These are phyloP conservation scores for Pseudohalonectria lignicola DNA, from an alignment of 2,329 filamentous ascomycete genomes.

Conservation along the genomic window DNA sequence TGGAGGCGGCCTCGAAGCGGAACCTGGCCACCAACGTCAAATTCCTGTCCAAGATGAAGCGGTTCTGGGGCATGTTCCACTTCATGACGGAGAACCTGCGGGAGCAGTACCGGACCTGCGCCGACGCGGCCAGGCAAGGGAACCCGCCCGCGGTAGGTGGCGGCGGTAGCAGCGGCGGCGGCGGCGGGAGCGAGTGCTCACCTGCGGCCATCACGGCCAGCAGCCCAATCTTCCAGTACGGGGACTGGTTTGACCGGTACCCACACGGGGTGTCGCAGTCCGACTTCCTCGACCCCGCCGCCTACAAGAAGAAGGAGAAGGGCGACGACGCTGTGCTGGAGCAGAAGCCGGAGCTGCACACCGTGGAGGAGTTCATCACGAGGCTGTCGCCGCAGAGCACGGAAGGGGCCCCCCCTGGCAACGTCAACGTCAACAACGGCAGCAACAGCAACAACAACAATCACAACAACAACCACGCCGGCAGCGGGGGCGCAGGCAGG, in stretches of 20 bases:
- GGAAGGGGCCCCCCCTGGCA: constrained; percentile 19
- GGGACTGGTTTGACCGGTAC: constrained; percentile 94
- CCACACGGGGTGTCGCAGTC: constrained; percentile 80
- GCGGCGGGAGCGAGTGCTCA: too few species aligned
- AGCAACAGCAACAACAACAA: constrained; percentile 10
- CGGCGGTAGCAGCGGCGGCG: too few species aligned
- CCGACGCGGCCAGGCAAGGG: constrained; percentile 67
- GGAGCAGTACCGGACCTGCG: constrained; percentile 74
- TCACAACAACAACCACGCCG: constrained; percentile 6
- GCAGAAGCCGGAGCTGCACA: constrained; percentile 78
- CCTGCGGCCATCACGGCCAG: constrained; percentile 34
- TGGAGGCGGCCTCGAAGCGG: constrained; percentile 70
- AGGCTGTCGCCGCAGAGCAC: constrained; percentile 55
- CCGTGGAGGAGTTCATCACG: constrained; percentile 88
- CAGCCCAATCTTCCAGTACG: constrained; percentile 74
- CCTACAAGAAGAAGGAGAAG: constrained; percentile 58
- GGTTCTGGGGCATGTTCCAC: constrained; percentile 97
- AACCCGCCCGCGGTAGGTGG: constrained; percentile 30
- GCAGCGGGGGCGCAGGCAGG: too few species aligned
- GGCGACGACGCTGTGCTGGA: constrained; percentile 82
- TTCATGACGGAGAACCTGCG: constrained; percentile 92
- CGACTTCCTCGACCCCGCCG: constrained; percentile 69
- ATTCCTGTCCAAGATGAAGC: constrained; percentile 90
- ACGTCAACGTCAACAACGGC: constrained; percentile 4
- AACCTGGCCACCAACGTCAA: constrained; percentile 82